A percentile compares a stretch with the other conserved stretches of the same genome.
phyloP scores from a whole-genome alignment of 2,329 filamentous ascomycete genomes.

The Alternaria sp. region DNA sequence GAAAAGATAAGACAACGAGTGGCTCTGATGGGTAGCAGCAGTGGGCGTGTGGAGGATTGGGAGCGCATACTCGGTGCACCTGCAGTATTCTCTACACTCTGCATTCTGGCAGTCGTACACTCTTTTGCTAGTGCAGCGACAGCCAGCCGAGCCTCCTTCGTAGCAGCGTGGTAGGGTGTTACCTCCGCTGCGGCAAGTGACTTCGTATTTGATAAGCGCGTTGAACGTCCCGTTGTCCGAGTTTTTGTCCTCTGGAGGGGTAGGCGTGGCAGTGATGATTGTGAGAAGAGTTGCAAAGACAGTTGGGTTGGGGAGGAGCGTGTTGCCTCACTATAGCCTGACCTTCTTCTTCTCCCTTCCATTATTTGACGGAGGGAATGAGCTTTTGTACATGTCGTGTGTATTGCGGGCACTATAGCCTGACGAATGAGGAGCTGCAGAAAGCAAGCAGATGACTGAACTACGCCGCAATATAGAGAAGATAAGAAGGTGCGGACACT shows the following conservation, averaged over 20 bases:
- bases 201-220: neutral
- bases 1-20: neutral
- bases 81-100: neutral
- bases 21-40: neutral
- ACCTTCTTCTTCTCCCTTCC: too few species aligned
- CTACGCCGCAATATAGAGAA: neutral
- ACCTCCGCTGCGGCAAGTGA: neutral
- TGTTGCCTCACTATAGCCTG: neutral
- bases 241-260: neutral
- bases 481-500: conserved; percentile 23
- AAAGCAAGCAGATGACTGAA: too few species aligned
- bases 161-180: conserved; percentile 1
- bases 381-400: too few species aligned
- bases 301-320: neutral
- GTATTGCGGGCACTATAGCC: too few species aligned
- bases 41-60: neutral
- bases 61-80: neutral
- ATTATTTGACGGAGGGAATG: too few species aligned
- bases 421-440: too few species aligned
- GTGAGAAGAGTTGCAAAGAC: neutral
- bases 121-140: neutral
- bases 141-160: conserved; percentile 1
- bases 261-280: neutral
- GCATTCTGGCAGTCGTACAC: neutral
- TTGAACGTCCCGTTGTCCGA: neutral